Conservation (phyloP, 2,329 filamentous ascomycete species). For the Didymella arachidicola region DNA sequence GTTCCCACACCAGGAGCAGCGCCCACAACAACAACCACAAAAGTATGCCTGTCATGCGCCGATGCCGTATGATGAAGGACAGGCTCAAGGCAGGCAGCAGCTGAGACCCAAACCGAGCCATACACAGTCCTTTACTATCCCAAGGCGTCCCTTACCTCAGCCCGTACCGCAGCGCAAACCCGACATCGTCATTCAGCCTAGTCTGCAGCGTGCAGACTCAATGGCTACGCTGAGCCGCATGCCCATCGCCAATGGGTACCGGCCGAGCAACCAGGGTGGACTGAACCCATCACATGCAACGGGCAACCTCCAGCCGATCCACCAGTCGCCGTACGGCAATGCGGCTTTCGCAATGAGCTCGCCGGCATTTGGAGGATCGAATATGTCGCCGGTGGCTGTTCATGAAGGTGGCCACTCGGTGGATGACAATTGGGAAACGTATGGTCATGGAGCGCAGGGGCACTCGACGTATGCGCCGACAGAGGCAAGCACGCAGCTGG, state of each 20-base stretch:
- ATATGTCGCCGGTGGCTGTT: slow-evolving; percentile 29
- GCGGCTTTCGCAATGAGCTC: slow-evolving; percentile 39
- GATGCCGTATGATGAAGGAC: background rate
- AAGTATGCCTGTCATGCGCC: slow-evolving; percentile 40
- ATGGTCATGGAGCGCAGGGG: slow-evolving; percentile 17
- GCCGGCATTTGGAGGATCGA: slow-evolving; percentile 36
- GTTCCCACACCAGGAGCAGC: slow-evolving; percentile 22
- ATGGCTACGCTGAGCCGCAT: slow-evolving; percentile 46
- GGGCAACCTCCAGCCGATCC: slow-evolving; percentile 24
- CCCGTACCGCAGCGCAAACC: slow-evolving; percentile 37
- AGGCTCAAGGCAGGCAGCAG: slow-evolving; percentile 2
- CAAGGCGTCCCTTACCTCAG: slow-evolving; percentile 38
- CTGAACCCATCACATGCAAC: slow-evolving; percentile 3
- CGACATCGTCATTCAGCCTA: slow-evolving; percentile 40
- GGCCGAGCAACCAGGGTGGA: slow-evolving; percentile 26
- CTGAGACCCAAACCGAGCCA: slow-evolving; percentile 24
- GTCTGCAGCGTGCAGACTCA: slow-evolving; percentile 43
- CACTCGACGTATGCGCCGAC: slow-evolving; percentile 28
- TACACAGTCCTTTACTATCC: slow-evolving; percentile 39
- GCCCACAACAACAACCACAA: slow-evolving; percentile 25
- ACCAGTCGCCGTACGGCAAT: slow-evolving; percentile 37
- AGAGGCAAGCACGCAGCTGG: slow-evolving; percentile 32
- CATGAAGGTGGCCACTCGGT: slow-evolving; percentile 25
- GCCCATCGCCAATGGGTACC: slow-evolving; percentile 45
- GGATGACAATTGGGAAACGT: slow-evolving; percentile 43